Evolutionary conservation across 148 eudicot species (phyloP).

Genomic region (Chenopodium album): DNA sequence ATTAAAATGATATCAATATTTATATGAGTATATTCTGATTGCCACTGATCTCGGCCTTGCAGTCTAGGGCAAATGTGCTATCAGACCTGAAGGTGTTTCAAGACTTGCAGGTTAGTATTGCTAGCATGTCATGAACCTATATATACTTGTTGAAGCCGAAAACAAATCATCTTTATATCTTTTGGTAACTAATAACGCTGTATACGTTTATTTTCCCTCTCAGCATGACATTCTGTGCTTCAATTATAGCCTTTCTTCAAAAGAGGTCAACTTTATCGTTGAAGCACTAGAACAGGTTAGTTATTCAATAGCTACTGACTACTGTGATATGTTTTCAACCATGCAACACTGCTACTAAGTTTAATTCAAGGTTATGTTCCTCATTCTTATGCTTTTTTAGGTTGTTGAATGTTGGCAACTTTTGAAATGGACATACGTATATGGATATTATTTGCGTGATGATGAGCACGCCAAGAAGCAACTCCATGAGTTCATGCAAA

Average conservation of each 20-base stretch:
- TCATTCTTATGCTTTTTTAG: conserved; percentile 16
- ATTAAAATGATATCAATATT: neutral
- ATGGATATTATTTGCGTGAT: conserved; percentile 45
- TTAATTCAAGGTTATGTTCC: neutral
- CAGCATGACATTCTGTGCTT: conserved; percentile 7
- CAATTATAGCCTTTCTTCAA: neutral
- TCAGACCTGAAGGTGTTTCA: conserved; percentile 14
- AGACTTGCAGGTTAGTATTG: conserved; percentile 10
- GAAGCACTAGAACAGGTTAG: conserved; percentile 29
- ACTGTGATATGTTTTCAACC: neutral
- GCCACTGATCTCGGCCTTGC: conserved; percentile 1
- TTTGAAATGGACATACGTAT: conserved; percentile 61
- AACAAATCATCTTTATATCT: neutral
- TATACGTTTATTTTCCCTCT: neutral
- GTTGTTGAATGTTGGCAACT: conserved; percentile 52
- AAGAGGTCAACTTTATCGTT: conserved; percentile 16
- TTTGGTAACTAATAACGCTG: neutral
- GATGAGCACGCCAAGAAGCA: conserved; percentile 34
- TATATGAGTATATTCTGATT: neutral
- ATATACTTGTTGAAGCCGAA: neutral
- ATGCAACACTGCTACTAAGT: neutral
- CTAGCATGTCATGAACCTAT: neutral
- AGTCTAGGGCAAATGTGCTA: conserved; percentile 22
- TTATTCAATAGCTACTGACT: neutral
- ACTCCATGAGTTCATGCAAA: conserved; percentile 57